Conservation (phyloP, 2,329 filamentous ascomycete species). For the Claviceps arundinis region DNA sequence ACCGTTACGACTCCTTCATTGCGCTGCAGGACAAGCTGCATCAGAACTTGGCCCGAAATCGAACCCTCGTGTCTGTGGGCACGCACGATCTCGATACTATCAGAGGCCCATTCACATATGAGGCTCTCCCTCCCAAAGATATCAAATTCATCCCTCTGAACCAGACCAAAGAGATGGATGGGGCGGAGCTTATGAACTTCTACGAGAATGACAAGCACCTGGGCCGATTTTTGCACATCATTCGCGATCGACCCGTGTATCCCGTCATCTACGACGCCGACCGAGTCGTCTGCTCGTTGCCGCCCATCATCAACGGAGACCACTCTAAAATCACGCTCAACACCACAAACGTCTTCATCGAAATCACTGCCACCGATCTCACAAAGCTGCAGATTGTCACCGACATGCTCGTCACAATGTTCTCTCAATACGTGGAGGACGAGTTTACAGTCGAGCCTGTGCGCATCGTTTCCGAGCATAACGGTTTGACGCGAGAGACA, state of each 20-base stretch:
- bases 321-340: constrained; percentile 90
- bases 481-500: constrained; percentile 65
- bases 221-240: constrained; percentile 83
- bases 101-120: constrained; percentile 91
- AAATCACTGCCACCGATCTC: constrained; percentile 88
- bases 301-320: constrained; percentile 94
- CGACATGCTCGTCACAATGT: constrained; percentile 95
- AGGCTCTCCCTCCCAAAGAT: constrained; percentile 79
- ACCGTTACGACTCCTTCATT: constrained; percentile 94
- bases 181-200: constrained; percentile 79
- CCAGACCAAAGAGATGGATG: constrained; percentile 79
- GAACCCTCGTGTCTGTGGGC: constrained; percentile 91
- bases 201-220: constrained; percentile 93
- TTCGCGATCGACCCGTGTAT: constrained; percentile 85
- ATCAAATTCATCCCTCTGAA: constrained; percentile 88
- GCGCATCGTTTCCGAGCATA: constrained; percentile 84
- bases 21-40: constrained; percentile 95
- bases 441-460: constrained; percentile 89
- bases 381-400: constrained; percentile 95
- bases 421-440: constrained; percentile 79
- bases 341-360: constrained; percentile 91
- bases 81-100: constrained; percentile 93
- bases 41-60: constrained; percentile 83
- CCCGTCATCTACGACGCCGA: constrained; percentile 91
- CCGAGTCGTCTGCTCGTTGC: constrained; percentile 76